A percentile compares a stretch with the other conserved stretches of the same genome.
phyloP scores from a whole-genome alignment of 1,139 yeast genomes.

The Saccharomyces pastorianus region DNA sequence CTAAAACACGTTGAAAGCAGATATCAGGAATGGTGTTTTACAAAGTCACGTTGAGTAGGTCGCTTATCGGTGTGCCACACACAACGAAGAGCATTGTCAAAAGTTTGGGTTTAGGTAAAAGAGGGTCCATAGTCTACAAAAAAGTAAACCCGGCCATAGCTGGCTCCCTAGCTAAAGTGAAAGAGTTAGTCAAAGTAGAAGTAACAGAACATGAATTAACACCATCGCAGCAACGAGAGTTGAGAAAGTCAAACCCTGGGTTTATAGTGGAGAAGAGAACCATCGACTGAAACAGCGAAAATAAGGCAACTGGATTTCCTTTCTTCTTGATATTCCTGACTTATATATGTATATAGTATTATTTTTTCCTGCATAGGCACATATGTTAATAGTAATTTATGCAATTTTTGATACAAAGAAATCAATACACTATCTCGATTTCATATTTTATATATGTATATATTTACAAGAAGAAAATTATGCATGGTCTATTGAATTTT shows the following conservation, averaged over 20 bases:
- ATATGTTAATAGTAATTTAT: neutral
- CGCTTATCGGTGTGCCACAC: constrained; percentile 80
- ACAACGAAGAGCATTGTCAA: constrained; percentile 54
- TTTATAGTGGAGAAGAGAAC: constrained; percentile 39
- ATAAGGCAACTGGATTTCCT: neutral
- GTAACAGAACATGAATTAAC: constrained; percentile 49
- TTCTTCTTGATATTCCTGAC: neutral
- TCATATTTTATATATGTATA: neutral
- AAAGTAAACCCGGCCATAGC: constrained; percentile 72
- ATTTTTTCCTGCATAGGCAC: neutral
- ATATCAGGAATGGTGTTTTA: constrained; percentile 37
- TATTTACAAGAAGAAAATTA: constrained; percentile 3
- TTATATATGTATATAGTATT: neutral
- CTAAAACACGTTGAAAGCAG: neutral
- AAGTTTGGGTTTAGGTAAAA: constrained; percentile 66
- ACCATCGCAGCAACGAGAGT: constrained; percentile 44
- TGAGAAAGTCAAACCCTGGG: constrained; percentile 57
- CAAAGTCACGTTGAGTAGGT: constrained; percentile 70
- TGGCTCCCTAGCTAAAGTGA: constrained; percentile 73
- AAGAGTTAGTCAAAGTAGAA: constrained; percentile 84
- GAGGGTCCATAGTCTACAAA: constrained; percentile 70
- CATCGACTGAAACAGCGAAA: constrained; percentile 4
- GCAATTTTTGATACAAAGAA: neutral
- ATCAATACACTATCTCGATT: neutral
- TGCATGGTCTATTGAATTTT: neutral